Evolutionary conservation across 371 early-diverging fungal genomes (phyloP).

Genomic region (Catenaria anguillulae): DNA sequence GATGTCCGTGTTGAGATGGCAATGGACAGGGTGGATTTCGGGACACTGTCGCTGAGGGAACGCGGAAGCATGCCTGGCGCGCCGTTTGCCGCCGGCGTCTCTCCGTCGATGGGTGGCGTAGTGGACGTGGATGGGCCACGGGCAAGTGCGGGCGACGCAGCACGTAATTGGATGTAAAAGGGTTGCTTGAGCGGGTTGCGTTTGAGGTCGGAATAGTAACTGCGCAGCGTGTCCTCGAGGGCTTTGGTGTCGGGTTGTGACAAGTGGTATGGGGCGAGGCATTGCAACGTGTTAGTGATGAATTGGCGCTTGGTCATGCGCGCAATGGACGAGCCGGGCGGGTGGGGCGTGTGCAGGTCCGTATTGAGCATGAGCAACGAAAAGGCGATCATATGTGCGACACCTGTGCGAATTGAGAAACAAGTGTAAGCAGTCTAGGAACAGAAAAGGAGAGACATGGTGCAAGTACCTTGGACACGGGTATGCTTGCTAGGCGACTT

Average conservation of each 20-base stretch:
- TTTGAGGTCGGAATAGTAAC: not conserved
- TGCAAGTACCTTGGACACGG: too few relatives aligned
- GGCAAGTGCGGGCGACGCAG: too few relatives aligned
- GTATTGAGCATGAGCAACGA: slow-evolving; percentile 80
- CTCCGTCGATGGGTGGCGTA: too few relatives aligned
- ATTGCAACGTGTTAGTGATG: slow-evolving; percentile 27
- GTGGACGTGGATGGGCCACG: too few relatives aligned
- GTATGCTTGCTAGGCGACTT: not conserved
- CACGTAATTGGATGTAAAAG: not conserved
- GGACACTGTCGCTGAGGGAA: too few relatives aligned
- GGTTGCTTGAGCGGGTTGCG: slow-evolving; percentile 16
- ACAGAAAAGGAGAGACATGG: too few relatives aligned
- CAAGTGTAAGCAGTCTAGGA: too few relatives aligned
- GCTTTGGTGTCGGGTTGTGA: slow-evolving; percentile 9
- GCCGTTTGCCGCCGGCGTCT: too few relatives aligned
- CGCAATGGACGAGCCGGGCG: slow-evolving; percentile 21
- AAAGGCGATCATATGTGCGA: slow-evolving; percentile 71
- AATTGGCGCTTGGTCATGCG: slow-evolving; percentile 35
- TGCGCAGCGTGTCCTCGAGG: slow-evolving; percentile 12
- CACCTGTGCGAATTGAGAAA: slow-evolving; percentile 5
- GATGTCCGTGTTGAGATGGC: too few relatives aligned
- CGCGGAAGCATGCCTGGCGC: too few relatives aligned
- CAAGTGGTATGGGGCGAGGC: not conserved
- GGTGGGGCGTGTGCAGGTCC: slow-evolving; percentile 72
- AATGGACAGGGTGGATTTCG: too few relatives aligned